Evolutionary conservation across 2,329 filamentous ascomycete genomes (phyloP).

Genomic region (Colletotrichum orchidophilum): DNA sequence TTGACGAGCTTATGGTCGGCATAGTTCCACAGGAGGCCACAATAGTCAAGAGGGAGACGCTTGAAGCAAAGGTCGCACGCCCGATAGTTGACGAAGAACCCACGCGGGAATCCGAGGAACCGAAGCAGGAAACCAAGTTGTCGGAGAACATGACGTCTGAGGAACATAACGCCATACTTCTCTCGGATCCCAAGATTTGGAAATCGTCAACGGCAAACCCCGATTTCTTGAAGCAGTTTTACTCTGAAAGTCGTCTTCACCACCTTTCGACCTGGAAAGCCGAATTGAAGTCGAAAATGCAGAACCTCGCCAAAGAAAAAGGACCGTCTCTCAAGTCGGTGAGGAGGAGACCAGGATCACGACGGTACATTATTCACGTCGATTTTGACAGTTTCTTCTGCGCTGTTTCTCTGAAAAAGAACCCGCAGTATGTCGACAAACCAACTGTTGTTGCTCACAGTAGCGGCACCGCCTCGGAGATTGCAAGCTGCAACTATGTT

Average conservation of each 20-base stretch:
- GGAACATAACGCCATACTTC: slow-evolving; percentile 87
- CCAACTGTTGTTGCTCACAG: slow-evolving; percentile 92
- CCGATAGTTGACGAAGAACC: not conserved
- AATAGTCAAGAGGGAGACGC: not conserved
- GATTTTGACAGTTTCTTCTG: slow-evolving; percentile 99
- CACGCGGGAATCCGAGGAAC: slow-evolving; percentile 27
- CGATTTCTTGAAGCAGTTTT: slow-evolving; percentile 92
- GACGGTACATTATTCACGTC: slow-evolving; percentile 91
- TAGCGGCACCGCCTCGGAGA: slow-evolving; percentile 86
- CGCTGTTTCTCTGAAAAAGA: slow-evolving; percentile 83
- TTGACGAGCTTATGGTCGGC: slow-evolving; percentile 29
- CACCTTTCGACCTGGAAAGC: slow-evolving; percentile 98
- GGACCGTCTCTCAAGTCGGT: slow-evolving; percentile 51
- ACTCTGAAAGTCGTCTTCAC: slow-evolving; percentile 92
- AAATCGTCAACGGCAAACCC: slow-evolving; percentile 94
- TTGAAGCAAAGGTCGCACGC: not conserved
- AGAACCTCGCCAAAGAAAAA: slow-evolving; percentile 80
- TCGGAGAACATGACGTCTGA: slow-evolving; percentile 83
- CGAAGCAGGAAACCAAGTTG: slow-evolving; percentile 34
- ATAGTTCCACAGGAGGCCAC: slow-evolving; percentile 12
- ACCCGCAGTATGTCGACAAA: slow-evolving; percentile 79
- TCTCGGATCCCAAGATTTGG: slow-evolving; percentile 85
- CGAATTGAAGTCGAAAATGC: slow-evolving; percentile 88
- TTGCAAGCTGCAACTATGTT: slow-evolving; percentile 96
- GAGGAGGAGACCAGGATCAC: slow-evolving; percentile 67